Base-by-base conservation (phyloP, 2,329 filamentous ascomycete genomes). In the Monilinia polystroma region DNA sequence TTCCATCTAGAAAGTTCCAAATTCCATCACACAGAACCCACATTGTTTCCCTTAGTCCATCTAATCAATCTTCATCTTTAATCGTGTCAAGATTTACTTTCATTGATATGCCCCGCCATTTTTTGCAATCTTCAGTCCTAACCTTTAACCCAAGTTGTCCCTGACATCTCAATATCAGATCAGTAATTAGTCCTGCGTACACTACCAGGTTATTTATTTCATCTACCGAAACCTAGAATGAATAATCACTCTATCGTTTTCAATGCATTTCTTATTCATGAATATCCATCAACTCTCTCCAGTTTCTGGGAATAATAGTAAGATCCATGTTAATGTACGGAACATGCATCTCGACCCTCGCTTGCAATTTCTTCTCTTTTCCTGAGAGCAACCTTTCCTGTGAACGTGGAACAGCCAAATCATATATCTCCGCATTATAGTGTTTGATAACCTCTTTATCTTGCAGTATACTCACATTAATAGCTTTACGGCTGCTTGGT, bases 401-500 rank as follows among this genome's bases (percentile, higher is more conserved):
- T 4, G 49, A 14, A 54, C 43, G 41, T 43, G 5, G 10, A 8
- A n/a, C 47, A 11, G 49, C 45, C 49, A 64, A 26, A 56, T 64
- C 62, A 56, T 55, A 64, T 2, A 56, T 16, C 7, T 45, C 49
- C 20, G 62, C 62, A 26, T 64, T 45, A 35, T 55, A 55, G 47
- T 55, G 53, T 26, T 20, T 18, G 10, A 64, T 64, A 12, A 64
- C 55, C 2, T 64, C 62, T 20, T 56, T 56, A 29, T 64, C 62
- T 23, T 45, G 52, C 38, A 55, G 12, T 56, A 32, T 56, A 29
- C 56, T 38, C 4, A 32, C 38, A 14, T 64, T 18, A 2, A 64
- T 47, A 4, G 5, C n/a, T 23, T 32, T n/a, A 26, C 26, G 26
- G 20, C 32, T n/a, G 2, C 43, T 32, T 5, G 29, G 12, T 35